These are phyloP conservation scores for Cinnamomum micranthum DNA, from an alignment of 164 flowering plant species.

Conservation along the genomic window DNA sequence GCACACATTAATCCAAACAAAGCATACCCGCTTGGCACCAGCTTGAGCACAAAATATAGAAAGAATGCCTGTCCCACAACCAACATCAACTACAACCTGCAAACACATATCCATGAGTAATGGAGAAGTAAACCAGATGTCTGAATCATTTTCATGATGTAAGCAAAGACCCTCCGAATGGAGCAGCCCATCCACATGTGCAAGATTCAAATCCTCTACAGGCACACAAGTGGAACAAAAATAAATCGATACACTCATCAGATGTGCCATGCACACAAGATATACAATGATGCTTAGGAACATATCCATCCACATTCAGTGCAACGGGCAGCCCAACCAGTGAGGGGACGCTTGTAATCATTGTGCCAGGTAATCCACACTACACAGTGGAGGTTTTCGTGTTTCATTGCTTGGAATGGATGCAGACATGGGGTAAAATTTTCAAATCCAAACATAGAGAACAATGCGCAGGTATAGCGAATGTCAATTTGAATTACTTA, in stretches of 20 bases:
- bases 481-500: background rate
- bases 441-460: background rate
- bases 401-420: background rate
- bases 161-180: background rate
- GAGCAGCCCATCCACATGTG: background rate
- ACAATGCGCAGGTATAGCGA: background rate
- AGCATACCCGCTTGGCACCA: slow-evolving; percentile 84
- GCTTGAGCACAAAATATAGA: slow-evolving; percentile 98
- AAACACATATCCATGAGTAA: background rate
- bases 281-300: background rate
- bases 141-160: background rate
- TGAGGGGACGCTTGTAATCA: background rate
- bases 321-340: background rate
- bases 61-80: slow-evolving; percentile 97
- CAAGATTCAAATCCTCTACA: background rate
- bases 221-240: background rate
- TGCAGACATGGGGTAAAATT: background rate
- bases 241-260: background rate
- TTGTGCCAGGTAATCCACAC: background rate
- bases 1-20: background rate
- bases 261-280: background rate
- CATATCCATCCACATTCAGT: background rate
- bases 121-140: background rate
- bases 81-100: slow-evolving; percentile 98
- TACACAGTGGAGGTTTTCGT: background rate